phyloP scores from a whole-genome alignment of 2,329 filamentous ascomycete species.

The Diaporthe batatas region DNA sequence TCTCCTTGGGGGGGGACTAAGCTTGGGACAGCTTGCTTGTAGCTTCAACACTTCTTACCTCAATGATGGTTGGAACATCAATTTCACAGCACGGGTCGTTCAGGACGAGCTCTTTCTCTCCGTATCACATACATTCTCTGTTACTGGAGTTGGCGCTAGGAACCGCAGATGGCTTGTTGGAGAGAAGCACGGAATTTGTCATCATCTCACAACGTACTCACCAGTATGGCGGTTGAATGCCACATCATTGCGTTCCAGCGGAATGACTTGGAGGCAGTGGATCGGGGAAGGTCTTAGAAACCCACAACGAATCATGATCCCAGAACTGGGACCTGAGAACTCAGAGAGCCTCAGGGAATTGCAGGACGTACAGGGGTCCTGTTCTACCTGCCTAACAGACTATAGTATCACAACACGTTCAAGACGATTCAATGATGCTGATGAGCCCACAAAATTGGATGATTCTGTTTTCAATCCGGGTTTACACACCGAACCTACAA shows the following conservation, averaged over 20 bases:
- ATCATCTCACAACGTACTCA: conserved; percentile 6
- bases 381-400: neutral
- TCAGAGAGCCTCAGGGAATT: neutral
- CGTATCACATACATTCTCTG: neutral
- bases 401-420: neutral
- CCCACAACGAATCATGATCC: neutral
- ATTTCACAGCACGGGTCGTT: neutral
- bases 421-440: neutral
- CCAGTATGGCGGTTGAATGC: neutral
- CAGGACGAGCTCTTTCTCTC: conserved; percentile 21
- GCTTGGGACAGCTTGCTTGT: conserved; percentile 3
- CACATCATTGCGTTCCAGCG: too few species aligned
- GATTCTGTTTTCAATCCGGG: neutral
- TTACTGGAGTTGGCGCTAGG: neutral
- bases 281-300: too few species aligned
- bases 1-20: conserved; percentile 3
- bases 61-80: neutral
- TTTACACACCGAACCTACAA: neutral
- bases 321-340: conserved; percentile 5
- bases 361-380: neutral
- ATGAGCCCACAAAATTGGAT: neutral
- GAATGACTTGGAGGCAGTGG: too few species aligned
- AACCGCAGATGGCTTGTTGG: too few species aligned
- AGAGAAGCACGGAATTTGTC: conserved; percentile 17
- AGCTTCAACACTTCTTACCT: neutral